A percentile compares a stretch with the other conserved stretches of the same genome.
phyloP scores from a whole-genome alignment of 2,329 filamentous ascomycete genomes.

The Calonectria hongkongensis region DNA sequence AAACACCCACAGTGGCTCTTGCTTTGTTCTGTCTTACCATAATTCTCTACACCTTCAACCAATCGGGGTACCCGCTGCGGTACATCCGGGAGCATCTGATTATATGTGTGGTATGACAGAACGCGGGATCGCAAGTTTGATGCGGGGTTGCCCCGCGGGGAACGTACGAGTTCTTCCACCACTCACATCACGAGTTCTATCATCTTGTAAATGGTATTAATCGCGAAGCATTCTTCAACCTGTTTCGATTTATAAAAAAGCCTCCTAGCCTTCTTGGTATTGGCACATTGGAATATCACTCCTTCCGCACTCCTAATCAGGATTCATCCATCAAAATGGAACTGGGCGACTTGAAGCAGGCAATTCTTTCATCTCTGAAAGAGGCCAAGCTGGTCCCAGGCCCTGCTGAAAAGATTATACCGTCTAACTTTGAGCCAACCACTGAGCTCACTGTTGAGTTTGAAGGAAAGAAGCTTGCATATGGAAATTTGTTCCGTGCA shows the following conservation, averaged over 20 bases:
- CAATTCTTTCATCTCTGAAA: constrained; percentile 30
- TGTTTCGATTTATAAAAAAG: background rate
- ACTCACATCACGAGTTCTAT: background rate
- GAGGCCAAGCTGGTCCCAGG: constrained; percentile 64
- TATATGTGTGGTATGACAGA: too few relatives aligned
- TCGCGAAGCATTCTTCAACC: background rate
- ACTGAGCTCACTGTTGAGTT: constrained; percentile 63
- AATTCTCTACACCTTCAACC: background rate
- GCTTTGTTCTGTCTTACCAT: background rate
- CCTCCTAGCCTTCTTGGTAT: background rate
- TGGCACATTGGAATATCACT: background rate
- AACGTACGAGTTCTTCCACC: constrained; percentile 31
- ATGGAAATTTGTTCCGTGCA: constrained; percentile 64
- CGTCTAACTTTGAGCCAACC: constrained; percentile 64
- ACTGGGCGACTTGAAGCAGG: background rate
- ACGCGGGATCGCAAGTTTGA: background rate
- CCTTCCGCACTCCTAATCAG: background rate
- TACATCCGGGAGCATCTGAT: background rate
- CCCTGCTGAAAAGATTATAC: constrained; percentile 62
- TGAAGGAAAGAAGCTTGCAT: constrained; percentile 57
- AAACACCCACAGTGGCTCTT: background rate
- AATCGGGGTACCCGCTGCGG: background rate
- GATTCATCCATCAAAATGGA: constrained; percentile 6
- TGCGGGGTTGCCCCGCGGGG: constrained; percentile 23
- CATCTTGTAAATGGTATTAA: background rate